Evolutionary conservation across 2,329 filamentous ascomycete species (phyloP).

Genomic region (Penicillium sp.): DNA sequence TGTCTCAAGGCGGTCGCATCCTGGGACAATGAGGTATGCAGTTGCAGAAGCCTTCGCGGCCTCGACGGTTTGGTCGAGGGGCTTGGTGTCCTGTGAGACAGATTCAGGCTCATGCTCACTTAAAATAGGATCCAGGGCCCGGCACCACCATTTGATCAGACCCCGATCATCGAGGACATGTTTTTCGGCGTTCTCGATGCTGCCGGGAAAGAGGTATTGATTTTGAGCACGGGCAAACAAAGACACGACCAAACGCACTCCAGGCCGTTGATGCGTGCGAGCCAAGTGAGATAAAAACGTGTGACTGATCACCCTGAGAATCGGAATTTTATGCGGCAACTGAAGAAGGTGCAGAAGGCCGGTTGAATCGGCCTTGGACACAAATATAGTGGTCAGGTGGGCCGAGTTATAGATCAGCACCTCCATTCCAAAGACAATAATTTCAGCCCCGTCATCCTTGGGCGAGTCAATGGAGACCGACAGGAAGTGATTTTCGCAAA

Average conservation of each 20-base stretch:
- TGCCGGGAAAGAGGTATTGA: slow-evolving; percentile 93
- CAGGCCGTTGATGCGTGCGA: slow-evolving; percentile 61
- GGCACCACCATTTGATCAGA: slow-evolving; percentile 94
- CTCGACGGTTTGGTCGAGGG: slow-evolving; percentile 28
- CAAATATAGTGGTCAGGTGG: slow-evolving; percentile 80
- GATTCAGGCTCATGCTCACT: slow-evolving; percentile 46
- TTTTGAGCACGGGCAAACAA: slow-evolving; percentile 89
- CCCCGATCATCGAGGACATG: slow-evolving; percentile 90
- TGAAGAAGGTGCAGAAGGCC: slow-evolving; percentile 73
- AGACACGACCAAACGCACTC: slow-evolving; percentile 73
- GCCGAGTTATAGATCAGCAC: slow-evolving; percentile 82
- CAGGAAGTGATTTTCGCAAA: slow-evolving; percentile 81
- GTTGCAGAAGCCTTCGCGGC: slow-evolving; percentile 50
- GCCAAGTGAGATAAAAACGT: slow-evolving; percentile 77
- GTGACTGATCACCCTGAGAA: slow-evolving; percentile 67
- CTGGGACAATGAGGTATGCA: slow-evolving; percentile 83
- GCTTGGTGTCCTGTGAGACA: slow-evolving; percentile 31
- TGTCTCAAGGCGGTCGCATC: slow-evolving; percentile 78
- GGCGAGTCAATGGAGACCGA: slow-evolving; percentile 52
- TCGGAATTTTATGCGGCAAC: slow-evolving; percentile 63
- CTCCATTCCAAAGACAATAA: slow-evolving; percentile 82
- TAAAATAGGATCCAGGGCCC: slow-evolving; percentile 75
- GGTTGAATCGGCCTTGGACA: slow-evolving; percentile 96
- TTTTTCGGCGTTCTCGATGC: slow-evolving; percentile 78
- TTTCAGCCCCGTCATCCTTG: slow-evolving; percentile 41